Evolutionary conservation across 331 rosid genomes (phyloP).

Genomic region (Malus hybrid): DNA sequence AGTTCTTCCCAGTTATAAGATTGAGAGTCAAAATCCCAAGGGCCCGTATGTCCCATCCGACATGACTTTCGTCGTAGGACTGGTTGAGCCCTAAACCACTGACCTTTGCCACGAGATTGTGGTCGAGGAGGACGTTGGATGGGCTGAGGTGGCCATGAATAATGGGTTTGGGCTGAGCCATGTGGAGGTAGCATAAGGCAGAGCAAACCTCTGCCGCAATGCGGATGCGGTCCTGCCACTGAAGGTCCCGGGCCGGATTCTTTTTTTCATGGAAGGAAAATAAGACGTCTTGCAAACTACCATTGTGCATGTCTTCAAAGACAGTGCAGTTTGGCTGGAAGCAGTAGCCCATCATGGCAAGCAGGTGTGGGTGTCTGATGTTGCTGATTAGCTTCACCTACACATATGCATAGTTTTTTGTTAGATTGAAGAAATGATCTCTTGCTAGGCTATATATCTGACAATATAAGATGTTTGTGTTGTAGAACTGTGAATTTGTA

Average conservation of each 20-base stretch:
- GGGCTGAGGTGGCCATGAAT: slow-evolving; percentile 37
- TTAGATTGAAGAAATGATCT: no score
- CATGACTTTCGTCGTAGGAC: slow-evolving; percentile 6
- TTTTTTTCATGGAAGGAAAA: slow-evolving; percentile 12
- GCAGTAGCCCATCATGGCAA: slow-evolving; percentile 68
- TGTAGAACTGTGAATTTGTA: not conserved
- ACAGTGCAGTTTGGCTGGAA: slow-evolving; percentile 44
- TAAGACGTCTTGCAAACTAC: slow-evolving; percentile 46
- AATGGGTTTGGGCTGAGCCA: slow-evolving; percentile 30
- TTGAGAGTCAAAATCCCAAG: slow-evolving; percentile 44
- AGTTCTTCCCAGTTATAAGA: slow-evolving; percentile 44
- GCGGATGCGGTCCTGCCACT: slow-evolving; percentile 55
- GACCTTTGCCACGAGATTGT: slow-evolving; percentile 53
- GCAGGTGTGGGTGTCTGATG: slow-evolving; percentile 62
- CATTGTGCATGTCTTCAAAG: slow-evolving; percentile 63
- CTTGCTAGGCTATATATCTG: not conserved
- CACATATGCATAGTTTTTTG: not conserved
- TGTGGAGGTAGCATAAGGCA: slow-evolving; percentile 46
- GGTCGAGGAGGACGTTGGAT: slow-evolving; percentile 57
- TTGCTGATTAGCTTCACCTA: slow-evolving; percentile 57
- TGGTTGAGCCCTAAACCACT: slow-evolving; percentile 32
- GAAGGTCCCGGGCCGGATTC: slow-evolving; percentile 27
- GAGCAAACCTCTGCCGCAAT: slow-evolving; percentile 48
- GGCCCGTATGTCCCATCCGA: slow-evolving; percentile 33
- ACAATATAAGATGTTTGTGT: not conserved